Conservation (phyloP, 257 asterid species). For the Gardenia jasminoides region DNA sequence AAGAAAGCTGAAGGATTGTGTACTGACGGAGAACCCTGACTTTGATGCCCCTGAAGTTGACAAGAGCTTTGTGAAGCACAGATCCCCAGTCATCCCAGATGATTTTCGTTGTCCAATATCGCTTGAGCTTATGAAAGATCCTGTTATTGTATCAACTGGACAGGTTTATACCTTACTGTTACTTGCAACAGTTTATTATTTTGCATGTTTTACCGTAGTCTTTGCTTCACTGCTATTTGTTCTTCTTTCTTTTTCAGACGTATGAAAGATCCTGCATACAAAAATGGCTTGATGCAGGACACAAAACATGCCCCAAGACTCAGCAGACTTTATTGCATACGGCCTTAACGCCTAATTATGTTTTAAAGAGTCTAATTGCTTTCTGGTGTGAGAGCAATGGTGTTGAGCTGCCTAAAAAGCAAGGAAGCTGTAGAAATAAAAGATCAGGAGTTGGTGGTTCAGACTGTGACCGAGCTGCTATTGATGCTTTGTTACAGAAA, state of each 20-base stretch:
- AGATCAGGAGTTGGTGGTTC: constrained; percentile 58
- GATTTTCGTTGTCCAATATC: constrained; percentile 98
- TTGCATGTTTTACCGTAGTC: neutral
- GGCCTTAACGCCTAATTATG: constrained; percentile 97
- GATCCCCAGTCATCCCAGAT: constrained; percentile 92
- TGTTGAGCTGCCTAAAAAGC: constrained; percentile 80
- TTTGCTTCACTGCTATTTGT: neutral
- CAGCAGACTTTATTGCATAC: constrained; percentile 87
- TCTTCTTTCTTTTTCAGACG: constrained; percentile 52
- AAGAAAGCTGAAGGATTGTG: constrained; percentile 70
- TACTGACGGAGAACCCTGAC: constrained; percentile 53
- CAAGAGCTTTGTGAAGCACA: constrained; percentile 56
- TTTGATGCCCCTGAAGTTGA: constrained; percentile 56
- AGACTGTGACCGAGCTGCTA: constrained; percentile 77
- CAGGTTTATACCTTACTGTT: constrained; percentile 53
- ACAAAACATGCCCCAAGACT: constrained; percentile 95
- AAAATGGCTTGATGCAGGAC: constrained; percentile 97
- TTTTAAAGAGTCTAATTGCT: constrained; percentile 83
- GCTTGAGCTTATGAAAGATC: constrained; percentile 97
- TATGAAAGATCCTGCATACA: constrained; percentile 90
- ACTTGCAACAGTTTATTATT: constrained; percentile 12
- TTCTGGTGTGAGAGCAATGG: constrained; percentile 96
- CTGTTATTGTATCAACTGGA: constrained; percentile 96
- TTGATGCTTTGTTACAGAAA: constrained; percentile 57
- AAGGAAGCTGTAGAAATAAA: constrained; percentile 54